These are phyloP conservation scores for Leptodermis oblonga DNA, from an alignment of 257 asterid species.

Conservation along the genomic window DNA sequence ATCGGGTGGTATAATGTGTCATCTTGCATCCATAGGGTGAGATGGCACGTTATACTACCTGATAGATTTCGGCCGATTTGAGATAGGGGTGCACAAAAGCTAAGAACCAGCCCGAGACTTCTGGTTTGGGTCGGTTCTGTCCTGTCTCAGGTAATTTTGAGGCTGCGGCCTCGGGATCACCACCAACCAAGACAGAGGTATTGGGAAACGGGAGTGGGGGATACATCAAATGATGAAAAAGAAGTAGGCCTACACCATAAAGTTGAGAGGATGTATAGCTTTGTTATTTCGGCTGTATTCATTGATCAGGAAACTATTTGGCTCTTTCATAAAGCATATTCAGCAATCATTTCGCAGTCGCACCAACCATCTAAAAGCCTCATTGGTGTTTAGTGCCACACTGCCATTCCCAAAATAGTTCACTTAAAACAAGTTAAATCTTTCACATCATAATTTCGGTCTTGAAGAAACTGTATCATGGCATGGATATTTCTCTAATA, in stretches of 20 bases:
- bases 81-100: no score
- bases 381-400: slow-evolving; percentile 12
- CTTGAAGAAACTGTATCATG: background rate
- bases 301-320: background rate
- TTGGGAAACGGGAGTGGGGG: background rate
- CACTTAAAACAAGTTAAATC: background rate
- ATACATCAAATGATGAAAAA: slow-evolving; percentile 6
- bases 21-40: no score
- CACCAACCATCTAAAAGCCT: slow-evolving; percentile 22
- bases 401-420: slow-evolving; percentile 2
- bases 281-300: background rate
- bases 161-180: no score
- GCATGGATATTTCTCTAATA: background rate
- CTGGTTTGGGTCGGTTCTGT: no score
- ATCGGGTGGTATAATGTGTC: no score
- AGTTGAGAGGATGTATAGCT: background rate
- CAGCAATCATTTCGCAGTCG: slow-evolving; percentile 20
- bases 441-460: slow-evolving; percentile 1
- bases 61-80: no score
- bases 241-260: slow-evolving; percentile 12
- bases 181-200: background rate
- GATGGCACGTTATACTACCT: no score
- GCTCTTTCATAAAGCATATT: slow-evolving; percentile 16
- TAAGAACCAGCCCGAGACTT: no score
- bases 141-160: no score